A percentile compares a stretch with the other conserved stretches of the same genome.
Evolutionary conservation across 1,284 basidiomycete genomes (phyloP).

Genomic region (Trichosporon ovoides): DNA sequence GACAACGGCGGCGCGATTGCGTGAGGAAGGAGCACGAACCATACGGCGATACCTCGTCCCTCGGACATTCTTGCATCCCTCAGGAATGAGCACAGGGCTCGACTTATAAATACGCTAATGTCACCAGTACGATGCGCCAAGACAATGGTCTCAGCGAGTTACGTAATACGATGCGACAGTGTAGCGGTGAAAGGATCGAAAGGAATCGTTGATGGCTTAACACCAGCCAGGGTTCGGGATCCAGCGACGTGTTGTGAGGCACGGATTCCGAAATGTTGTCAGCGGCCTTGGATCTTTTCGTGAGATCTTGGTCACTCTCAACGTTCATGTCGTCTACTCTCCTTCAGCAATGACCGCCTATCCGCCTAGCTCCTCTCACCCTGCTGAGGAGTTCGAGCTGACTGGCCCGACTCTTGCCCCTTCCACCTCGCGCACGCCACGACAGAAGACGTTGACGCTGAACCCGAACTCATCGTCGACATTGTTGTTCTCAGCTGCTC

Average conservation of each 20-base stretch:
- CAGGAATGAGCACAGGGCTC: too few species aligned
- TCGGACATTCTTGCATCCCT: too few species aligned
- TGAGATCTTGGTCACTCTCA: not conserved
- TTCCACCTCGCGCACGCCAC: not conserved
- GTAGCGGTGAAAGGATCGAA: too few species aligned
- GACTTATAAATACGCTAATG: too few species aligned
- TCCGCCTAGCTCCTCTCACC: not conserved
- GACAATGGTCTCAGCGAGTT: too few species aligned
- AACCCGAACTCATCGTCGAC: slow-evolving; percentile 1
- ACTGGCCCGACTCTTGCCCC: not conserved
- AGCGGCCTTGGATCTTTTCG: not conserved
- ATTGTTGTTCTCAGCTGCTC: not conserved
- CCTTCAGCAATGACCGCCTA: not conserved
- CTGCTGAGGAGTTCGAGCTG: slow-evolving; percentile 1
- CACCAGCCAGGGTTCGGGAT: not conserved
- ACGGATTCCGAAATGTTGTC: slow-evolving; percentile 2
- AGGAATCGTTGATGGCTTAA: too few species aligned
- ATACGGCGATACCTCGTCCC: too few species aligned
- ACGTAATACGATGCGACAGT: too few species aligned
- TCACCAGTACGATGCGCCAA: too few species aligned
- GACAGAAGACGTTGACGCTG: not conserved
- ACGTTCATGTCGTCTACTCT: not conserved
- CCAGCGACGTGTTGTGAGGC: not conserved
- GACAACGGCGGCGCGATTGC: too few species aligned
- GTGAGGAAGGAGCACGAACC: too few species aligned